Evolutionary conservation across 2,329 filamentous ascomycete species (phyloP).

Genomic region (Aspergillus quadrilineatus): DNA sequence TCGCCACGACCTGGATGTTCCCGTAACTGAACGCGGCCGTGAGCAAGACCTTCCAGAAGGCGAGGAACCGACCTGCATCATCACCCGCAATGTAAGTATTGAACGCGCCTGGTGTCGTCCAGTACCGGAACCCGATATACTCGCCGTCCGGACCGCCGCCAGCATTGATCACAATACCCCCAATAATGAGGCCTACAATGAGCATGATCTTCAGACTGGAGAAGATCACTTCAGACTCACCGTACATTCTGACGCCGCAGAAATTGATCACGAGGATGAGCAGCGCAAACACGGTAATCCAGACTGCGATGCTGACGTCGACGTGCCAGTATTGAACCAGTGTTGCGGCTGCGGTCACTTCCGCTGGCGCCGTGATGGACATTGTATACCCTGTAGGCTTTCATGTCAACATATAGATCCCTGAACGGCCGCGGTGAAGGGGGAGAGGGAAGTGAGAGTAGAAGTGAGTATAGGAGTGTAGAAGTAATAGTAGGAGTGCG

Average conservation of each 20-base stretch:
- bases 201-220: slow-evolving; percentile 19
- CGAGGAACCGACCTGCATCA: slow-evolving; percentile 21
- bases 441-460: no score
- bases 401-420: no score
- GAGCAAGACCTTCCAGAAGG: slow-evolving; percentile 15
- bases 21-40: not conserved
- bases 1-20: not conserved
- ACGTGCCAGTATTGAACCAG: slow-evolving; percentile 5
- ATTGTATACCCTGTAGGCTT: not conserved
- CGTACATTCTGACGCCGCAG: slow-evolving; percentile 5
- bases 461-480: no score
- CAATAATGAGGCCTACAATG: slow-evolving; percentile 22
- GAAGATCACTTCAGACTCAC: slow-evolving; percentile 20
- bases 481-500: no score
- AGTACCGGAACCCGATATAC: slow-evolving; percentile 18
- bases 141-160: slow-evolving; percentile 20
- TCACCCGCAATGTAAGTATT: slow-evolving; percentile 15
- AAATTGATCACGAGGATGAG: not conserved
- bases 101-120: slow-evolving; percentile 19
- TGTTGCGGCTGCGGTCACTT: not conserved
- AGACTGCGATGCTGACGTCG: slow-evolving; percentile 1
- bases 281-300: not conserved
- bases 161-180: slow-evolving; percentile 14
- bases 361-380: not conserved
- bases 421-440: no score